Evolutionary conservation across 2,329 filamentous ascomycete genomes (phyloP).

Genomic region (Talaromyces atroroseus): DNA sequence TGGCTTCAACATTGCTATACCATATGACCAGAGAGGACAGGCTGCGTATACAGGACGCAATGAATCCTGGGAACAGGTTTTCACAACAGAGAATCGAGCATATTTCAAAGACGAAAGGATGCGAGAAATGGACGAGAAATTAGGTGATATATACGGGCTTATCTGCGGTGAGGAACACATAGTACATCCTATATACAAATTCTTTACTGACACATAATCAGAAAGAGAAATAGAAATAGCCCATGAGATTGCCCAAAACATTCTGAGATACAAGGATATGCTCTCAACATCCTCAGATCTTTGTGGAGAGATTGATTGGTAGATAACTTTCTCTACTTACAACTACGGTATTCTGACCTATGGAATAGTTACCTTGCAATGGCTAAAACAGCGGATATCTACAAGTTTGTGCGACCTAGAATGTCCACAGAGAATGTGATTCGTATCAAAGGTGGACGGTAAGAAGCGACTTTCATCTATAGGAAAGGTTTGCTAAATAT

Average conservation of each 20-base stretch:
- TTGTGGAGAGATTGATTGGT: conserved; percentile 77
- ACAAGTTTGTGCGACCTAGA: conserved; percentile 63
- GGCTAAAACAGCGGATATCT: conserved; percentile 67
- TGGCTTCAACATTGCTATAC: conserved; percentile 78
- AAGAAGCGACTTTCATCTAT: conserved; percentile 16
- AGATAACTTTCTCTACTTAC: background rate
- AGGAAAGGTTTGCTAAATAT: background rate
- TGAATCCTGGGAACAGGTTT: conserved; percentile 71
- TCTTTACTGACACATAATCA: conserved; percentile 24
- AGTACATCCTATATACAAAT: background rate
- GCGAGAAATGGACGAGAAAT: conserved; percentile 70
- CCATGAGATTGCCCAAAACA: conserved; percentile 64
- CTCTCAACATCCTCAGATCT: conserved; percentile 68
- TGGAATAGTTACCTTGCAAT: conserved; percentile 65
- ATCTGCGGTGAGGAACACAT: conserved; percentile 63
- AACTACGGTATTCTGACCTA: conserved; percentile 16
- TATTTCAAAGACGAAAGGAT: conserved; percentile 87
- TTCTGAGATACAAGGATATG: conserved; percentile 63
- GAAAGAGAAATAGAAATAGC: conserved; percentile 88
- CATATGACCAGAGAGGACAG: conserved; percentile 55
- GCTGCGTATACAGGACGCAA: conserved; percentile 60
- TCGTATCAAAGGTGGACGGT: conserved; percentile 69
- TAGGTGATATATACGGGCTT: conserved; percentile 77
- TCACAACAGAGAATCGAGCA: conserved; percentile 62
- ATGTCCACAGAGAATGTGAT: conserved; percentile 68